Base-by-base conservation (phyloP, 2,329 filamentous ascomycete species). In the Plectosphaerella plurivora region DNA sequence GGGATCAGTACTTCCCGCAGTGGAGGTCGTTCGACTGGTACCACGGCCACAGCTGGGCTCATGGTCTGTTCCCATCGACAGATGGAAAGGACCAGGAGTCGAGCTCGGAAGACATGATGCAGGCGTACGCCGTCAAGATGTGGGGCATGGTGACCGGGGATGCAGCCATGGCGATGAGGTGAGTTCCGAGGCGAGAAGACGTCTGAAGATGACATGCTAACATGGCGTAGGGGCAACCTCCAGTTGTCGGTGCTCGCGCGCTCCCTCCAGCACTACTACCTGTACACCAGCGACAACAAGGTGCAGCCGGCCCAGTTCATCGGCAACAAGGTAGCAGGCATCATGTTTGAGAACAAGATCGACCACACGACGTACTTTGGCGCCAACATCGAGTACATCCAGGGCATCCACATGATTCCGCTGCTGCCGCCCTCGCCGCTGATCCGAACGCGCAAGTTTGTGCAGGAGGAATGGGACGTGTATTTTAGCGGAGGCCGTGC, bases 291-390 rank as follows among this genome's bases (percentile, higher is more conserved):
- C 39, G 73, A 80, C 68, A 96, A 96, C 68, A 76, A 70, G 49
- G 70, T 78, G 16, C 83, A 96, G 61, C 93, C 93, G 0, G 60
- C 77, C 1, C 74, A 86, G n/a, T 96, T 95, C 65, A 84, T 89
- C 57, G 81, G 75, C 42, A 97, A 97, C 76, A 91, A 88, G 69
- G 83, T 79, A 37, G 76, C 78, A 3, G 82, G 83, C 6, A 86
- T 86, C 57, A 66, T 96, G 9, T 97, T 97, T 63, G 93, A 97
- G 71, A 97, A 97, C 75, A 97, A 97, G 72, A 81, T 91, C 51
- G 90, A 97, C 67, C 91, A 97, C 69, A 87, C 88, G 4, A 97
- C 93, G 1, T 97, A 91, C 71, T 97, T 97, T 63, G 89, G 90
- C 45, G 68, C 73, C 49, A 82, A 86, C 53, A 78, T 83, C 12